These are phyloP conservation scores for Salix dunnii DNA, from an alignment of 345 rosid species.

Conservation along the genomic window DNA sequence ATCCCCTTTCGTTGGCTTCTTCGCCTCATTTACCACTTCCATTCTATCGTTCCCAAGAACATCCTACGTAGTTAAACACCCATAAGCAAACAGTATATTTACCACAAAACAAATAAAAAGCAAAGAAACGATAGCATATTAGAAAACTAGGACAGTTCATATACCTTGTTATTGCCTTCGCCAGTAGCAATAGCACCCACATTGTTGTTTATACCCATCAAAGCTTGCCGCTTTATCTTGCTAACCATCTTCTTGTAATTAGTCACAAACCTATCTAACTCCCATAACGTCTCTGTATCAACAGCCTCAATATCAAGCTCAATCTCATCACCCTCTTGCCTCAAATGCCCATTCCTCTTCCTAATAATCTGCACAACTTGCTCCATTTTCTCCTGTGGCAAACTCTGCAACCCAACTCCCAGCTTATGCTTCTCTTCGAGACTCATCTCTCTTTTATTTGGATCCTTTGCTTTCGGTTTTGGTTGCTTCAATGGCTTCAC, in stretches of 20 bases:
- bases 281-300: slow-evolving; percentile 77
- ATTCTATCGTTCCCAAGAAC: slow-evolving; percentile 25
- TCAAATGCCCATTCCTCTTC: slow-evolving; percentile 61
- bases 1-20: slow-evolving; percentile 73
- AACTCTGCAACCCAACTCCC: slow-evolving; percentile 62
- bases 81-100: background rate
- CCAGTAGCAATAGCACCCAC: slow-evolving; percentile 9
- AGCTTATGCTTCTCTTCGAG: slow-evolving; percentile 67
- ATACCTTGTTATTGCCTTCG: slow-evolving; percentile 38
- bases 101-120: background rate
- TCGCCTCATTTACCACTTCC: slow-evolving; percentile 44
- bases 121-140: background rate
- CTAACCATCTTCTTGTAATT: slow-evolving; percentile 75
- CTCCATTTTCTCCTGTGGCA: slow-evolving; percentile 84
- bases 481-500: slow-evolving; percentile 52
- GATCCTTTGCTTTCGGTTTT: slow-evolving; percentile 81
- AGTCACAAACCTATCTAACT: slow-evolving; percentile 77
- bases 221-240: slow-evolving; percentile 68
- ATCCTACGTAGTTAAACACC: slow-evolving; percentile 22
- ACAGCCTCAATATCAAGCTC: slow-evolving; percentile 77
- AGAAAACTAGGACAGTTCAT: background rate
- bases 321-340: slow-evolving; percentile 82
- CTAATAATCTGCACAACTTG: slow-evolving; percentile 70
- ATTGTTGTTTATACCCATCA: slow-evolving; percentile 33
- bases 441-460: slow-evolving; percentile 69